Base-by-base conservation (phyloP, 208 protist species). In the Crithidia thermophila region DNA sequence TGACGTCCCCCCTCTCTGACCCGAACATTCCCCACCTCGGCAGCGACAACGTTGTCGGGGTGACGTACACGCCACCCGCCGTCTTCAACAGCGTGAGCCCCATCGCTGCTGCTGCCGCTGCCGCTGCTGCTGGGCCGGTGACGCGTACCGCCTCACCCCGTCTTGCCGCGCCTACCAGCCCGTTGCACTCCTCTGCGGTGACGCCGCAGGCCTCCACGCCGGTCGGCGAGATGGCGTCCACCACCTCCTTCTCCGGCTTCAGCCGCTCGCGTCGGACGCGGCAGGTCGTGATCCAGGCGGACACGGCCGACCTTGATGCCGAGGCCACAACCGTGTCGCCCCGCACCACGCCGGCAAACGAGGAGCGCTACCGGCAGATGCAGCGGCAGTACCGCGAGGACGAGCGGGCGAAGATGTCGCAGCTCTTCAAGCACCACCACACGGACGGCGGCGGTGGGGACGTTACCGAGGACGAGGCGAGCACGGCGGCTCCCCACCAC, bases 381-480 rank as follows among this genome's bases (percentile, higher is more conserved):
- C 46, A 65, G 31, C 59, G 69, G 27, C 52, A 63, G 46, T 34
- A 68, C 52, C 52, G 61, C 30, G 60, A 69, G 45, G 68, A 62
- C 25, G 53, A 67, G 52, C 42, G 57, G 30, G 57, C 20, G 21
- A 67, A 59, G 40, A 52, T 58, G 57, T 39, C 50, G n/a, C 68
- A 64, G 42, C 40, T 64, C 28, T 50, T 34, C n/a, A n/a, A n/a
- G 25, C 37, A 31, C 52, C 57, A 45, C 21, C 65, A 51, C 28
- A 25, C 18, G 28, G 42, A 49, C 3, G 42, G 42, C 4, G 30
- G n/a, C 7, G 59, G 13, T 20, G 58, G 3, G 8, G 28, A 20
- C 4, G 33, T n/a, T n/a, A n/a, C 16, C 13, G 57, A 31, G 1
- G 42, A 51, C 18, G 56, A 51, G 4, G 14, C 18, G 25, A 21